Base-by-base conservation (phyloP, 495 filamentous ascomycete species). In the Bathelium albidoporum region DNA sequence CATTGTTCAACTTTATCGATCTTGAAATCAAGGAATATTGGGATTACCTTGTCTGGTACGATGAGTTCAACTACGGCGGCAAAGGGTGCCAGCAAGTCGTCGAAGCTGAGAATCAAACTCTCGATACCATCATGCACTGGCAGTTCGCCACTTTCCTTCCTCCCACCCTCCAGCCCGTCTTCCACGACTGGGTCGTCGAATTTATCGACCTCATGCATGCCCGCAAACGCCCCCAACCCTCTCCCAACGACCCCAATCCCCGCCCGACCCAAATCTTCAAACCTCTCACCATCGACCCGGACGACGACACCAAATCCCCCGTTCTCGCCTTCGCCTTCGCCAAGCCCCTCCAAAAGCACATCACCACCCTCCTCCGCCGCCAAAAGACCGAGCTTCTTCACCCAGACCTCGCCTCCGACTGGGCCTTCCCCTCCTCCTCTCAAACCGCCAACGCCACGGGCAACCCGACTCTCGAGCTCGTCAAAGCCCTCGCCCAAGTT, bases 41-140 rank as follows among this genome's bases (percentile, higher is more conserved):
- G 94, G 94, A 99, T 71, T 97, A 97, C 73, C 85, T 99, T 0
- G 86, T 96, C n/a, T 99, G 94, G 94, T 97, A 97, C 65, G 94
- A 99, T 73, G 91, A 96, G 75, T 94, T 91, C 78, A 99, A 99
- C 75, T 96, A 97, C 72, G 94, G 94, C 60, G 94, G 94, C 62
- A 96, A 94, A 70, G 95, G 90, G 2, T 94, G 89, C 70, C 82
- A 84, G 32, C 83, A 94, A 67, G 89, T 97, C 12, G 80, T 87
- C 31, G 94, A 95, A 70, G 79, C 81, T 39, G 93, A 96, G 59
- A 82, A 89, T 32, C 91, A 97, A 73, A 79, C 83, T n/a, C 81
- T 99, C 22, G 89, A 95, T 66, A 93, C 87, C 39, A 85, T 97
- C 72, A 97, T 97, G 94, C 89, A 95, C 72, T 99, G 95, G 95